Base-by-base conservation (phyloP, 1,139 yeast species). In the Taphrina confusa region DNA sequence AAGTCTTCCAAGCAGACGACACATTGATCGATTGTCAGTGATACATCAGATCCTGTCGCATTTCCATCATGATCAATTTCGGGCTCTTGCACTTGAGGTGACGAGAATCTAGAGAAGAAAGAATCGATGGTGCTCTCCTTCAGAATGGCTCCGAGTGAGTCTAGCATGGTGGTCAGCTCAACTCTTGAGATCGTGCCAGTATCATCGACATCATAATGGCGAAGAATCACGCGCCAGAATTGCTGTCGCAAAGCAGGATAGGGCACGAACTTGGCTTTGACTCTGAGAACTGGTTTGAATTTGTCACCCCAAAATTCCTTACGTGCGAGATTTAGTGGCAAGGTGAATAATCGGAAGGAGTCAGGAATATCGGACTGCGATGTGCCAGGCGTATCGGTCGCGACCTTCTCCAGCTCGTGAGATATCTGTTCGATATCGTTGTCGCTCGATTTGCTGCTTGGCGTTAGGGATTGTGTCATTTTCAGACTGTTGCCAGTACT, bases 181-280 rank as follows among this genome's bases (percentile, higher is more conserved):
- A 81, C 73, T 55, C 77, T 76, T 67, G 82, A 84, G 66, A 82
- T 76, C 2, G 72, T 70, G 1, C 73, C 73, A 2, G 75, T 75
- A 18, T 75, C 79, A 62, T 76, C 76, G 14, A 73, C 70, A 54
- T 76, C 82, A 68, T 80, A 86, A 62, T 81, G 82, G 23, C 77
- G 77, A 28, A 88, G 75, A 18, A 88, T 74, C 4, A 82, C 77
- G 36, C 77, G 73, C 95, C 96, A 89, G 66, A 90, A 81, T 60
- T 83, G 82, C 65, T 80, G 80, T 63, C 92, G 77, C 61, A 90
- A 75, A 2, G 76, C 78, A 0, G 77, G 78, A 69, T 89, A 89
- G 0, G 92, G 82, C 64, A 85, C 81, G 68, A 84, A 88, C 61
- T 86, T 77, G 6, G 84, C 85, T 42, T 84, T 75, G 11, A 89